Conservation (phyloP, 768 basidiomycete species). For the Hysterangium stoloniferum region DNA sequence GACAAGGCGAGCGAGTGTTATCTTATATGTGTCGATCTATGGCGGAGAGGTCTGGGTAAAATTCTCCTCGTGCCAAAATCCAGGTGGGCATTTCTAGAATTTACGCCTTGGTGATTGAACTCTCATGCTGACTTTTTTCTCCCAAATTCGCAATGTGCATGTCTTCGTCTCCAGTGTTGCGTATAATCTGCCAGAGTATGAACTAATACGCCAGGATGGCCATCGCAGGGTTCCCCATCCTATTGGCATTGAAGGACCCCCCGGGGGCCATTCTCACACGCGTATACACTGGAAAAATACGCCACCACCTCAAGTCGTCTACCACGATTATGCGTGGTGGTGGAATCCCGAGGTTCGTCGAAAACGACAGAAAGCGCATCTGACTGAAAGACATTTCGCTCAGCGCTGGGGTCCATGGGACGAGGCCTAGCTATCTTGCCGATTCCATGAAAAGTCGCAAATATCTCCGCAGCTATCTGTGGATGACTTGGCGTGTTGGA, state of each 20-base stretch:
- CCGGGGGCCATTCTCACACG: background rate
- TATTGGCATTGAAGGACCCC: background rate
- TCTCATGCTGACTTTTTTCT: background rate
- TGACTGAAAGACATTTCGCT: background rate
- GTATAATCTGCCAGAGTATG: constrained; percentile 8
- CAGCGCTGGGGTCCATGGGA: constrained; percentile 10
- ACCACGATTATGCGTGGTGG: constrained; percentile 6
- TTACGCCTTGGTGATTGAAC: background rate
- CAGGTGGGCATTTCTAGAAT: constrained; percentile 18
- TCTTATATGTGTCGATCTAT: constrained; percentile 39
- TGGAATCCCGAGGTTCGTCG: constrained; percentile 1
- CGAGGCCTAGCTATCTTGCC: constrained; percentile 4
- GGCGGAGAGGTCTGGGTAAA: constrained; percentile 33
- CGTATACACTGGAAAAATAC: background rate
- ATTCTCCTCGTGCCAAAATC: constrained; percentile 41
- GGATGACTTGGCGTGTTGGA: too few species aligned
- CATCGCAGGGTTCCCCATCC: background rate
- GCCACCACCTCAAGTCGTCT: background rate
- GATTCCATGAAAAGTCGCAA: too few species aligned
- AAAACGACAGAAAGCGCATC: background rate
- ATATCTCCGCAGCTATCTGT: too few species aligned
- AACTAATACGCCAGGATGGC: constrained; percentile 6
- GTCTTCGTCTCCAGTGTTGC: constrained; percentile 7
- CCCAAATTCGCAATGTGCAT: background rate
- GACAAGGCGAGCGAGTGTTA: constrained; percentile 36